Evolutionary conservation across 2,329 filamentous ascomycete genomes (phyloP), one percentile per base, ranked within the genome.

Genomic region (Colletotrichum tabaci): DNA sequence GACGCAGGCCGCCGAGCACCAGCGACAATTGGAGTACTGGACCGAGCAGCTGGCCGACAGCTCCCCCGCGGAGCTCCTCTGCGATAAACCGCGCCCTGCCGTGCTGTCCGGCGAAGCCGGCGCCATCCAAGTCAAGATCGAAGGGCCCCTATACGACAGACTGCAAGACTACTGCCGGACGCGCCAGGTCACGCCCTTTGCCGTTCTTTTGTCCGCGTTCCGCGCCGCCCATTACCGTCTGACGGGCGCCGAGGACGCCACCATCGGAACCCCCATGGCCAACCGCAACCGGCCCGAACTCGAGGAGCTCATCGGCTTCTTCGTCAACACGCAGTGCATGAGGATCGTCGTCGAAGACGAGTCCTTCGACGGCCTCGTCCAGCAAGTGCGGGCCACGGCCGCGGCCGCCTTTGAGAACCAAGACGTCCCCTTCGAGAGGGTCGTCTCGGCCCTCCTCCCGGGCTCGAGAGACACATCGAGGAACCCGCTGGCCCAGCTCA

Each of bases 261-360:
- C 70, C 0, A 72, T 79, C 3, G 78, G 77, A 16, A 55, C 60
- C 0, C 52, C 67, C 8, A 65, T 47, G 15, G 68, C 72, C 0
- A 66, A 58, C 2, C 56, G 71, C 2, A 46, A 66, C 42, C 61
- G 62, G 13, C 42, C 46, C 16, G 71, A 73, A 18, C 15, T 73
- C 2, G 57, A 71, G 42, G 47, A 67, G 16, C 26, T 73, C 16
- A 67, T 73, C 40, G 77, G 76, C 1, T 77, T 76, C 71, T 78
- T 78, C 18, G 77, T 77, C 55, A 78, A 77, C 40, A 66, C 73
- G 0, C 78, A 79, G 44, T 77, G 76, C 15, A 74, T 79, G 26
- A 68, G 77, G n/a, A 66, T 77, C 47, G 55, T 26, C 1, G 15
- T 79, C 8, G 47, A 73, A 0, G 42, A 57, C 64, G 44, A 57